phyloP scores from a whole-genome alignment of 768 basidiomycete genomes.

The Scleroderma citrinum region DNA sequence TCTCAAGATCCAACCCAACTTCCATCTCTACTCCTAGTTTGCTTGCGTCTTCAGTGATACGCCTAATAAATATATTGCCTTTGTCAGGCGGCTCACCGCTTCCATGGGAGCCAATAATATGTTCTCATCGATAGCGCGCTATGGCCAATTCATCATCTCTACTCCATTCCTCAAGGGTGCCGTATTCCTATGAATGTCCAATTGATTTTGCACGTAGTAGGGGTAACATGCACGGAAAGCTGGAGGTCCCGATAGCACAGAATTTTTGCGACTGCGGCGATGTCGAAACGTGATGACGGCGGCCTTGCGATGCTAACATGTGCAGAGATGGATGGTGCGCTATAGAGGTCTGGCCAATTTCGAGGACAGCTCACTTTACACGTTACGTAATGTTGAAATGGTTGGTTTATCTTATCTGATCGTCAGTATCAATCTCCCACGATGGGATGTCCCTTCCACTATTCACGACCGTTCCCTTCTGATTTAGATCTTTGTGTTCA shows the following conservation, averaged over 20 bases:
- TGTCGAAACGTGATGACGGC: slow-evolving; percentile 11
- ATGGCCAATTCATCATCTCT: neutral
- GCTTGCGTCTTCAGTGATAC: slow-evolving; percentile 5
- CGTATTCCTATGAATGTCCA: slow-evolving; percentile 13
- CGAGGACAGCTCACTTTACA: too few species aligned
- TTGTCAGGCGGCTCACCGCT: slow-evolving; percentile 8
- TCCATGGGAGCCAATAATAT: slow-evolving; percentile 13
- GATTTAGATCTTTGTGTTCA: too few species aligned
- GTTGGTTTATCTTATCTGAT: too few species aligned
- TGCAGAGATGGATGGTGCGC: slow-evolving; percentile 6
- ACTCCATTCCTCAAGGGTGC: neutral
- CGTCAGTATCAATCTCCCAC: too few species aligned
- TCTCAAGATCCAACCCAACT: slow-evolving; percentile 8
- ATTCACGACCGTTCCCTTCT: too few species aligned
- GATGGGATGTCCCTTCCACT: too few species aligned
- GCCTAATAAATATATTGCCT: slow-evolving; percentile 6
- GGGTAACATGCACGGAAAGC: slow-evolving; percentile 3
- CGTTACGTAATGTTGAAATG: too few species aligned
- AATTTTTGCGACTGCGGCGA: neutral
- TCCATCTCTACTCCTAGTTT: slow-evolving; percentile 12
- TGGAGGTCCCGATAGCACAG: slow-evolving; percentile 17
- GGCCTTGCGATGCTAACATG: slow-evolving; percentile 10
- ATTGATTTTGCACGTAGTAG: neutral
- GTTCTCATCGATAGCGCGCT: slow-evolving; percentile 12
- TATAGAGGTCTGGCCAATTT: slow-evolving; percentile 5